Evolutionary conservation across 83 land plant genomes (phyloP), one percentile per base, ranked within the genome.

Genomic region (Diphasiastrum complanatum): DNA sequence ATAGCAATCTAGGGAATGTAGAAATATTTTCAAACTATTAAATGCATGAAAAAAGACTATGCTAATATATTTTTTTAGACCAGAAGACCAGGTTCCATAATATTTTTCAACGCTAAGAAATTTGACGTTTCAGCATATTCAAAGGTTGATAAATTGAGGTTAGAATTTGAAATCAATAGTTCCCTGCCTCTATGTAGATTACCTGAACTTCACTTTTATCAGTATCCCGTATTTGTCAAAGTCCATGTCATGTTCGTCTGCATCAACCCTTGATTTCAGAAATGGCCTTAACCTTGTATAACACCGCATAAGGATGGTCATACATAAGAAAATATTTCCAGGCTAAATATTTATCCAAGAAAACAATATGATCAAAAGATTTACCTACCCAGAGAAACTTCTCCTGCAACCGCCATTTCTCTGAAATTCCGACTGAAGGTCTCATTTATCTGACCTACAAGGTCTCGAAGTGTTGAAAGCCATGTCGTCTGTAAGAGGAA

Each of bases 391-490:
- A 95, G 78, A 27, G 71, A 75, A 34, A 95, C 89, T 75, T 95
- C 99, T 49, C 99, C 99, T 11, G 99, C 99, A 62, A 95, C 87
- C 48, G 99, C 99, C 99, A 95, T 95, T 51, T 95, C 99, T 66
- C 65, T 72, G 66, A 95, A 95, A 57, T 89, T 95, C 10, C 74
- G 80, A 72, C 97, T 73, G 59, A 95, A 95, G 26, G 89, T 86
- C 18, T 75, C 83, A 80, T 95, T 86, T 18, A 95, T 95, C 67
- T 76, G 80, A 3, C 67, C 25, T 34, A 95, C 92, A 65, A 86
- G 89, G 45, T 71, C 75, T 35, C 85, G 72, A 52, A 95, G 75
- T 40, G 84, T 84, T 47, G 92, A 85, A 34, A 95, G 83, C 99
- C 99, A 95, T 35, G 45, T 60, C 31, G 61, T 82, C 99, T 95